Conservation (phyloP, 805 yeast genomes). For the Metschnikowia picachoensis region DNA sequence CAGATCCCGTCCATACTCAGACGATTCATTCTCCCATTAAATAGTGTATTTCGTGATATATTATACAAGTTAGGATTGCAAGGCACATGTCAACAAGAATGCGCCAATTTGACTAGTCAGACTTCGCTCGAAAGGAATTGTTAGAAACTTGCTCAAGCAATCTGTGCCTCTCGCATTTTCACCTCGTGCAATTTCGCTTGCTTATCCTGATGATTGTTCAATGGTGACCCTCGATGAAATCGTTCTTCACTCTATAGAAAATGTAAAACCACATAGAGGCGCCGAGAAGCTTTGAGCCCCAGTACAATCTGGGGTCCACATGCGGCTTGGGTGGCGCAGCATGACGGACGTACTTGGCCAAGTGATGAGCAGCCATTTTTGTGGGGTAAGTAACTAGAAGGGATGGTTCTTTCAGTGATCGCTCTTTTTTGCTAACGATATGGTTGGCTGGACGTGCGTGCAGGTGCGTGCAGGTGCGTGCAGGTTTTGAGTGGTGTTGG, state of each 20-base stretch:
- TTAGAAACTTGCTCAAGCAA: no score
- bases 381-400: background rate
- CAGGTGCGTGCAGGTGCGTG: conserved; percentile 9
- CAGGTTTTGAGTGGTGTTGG: conserved; percentile 2
- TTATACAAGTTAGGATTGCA: conserved; percentile 1
- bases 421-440: conserved; percentile 9
- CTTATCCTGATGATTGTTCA: conserved; percentile 6
- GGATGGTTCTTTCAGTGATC: background rate
- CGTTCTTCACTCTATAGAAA: conserved; percentile 74
- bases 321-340: conserved; percentile 67
- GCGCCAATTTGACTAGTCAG: no score
- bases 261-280: conserved; percentile 91
- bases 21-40: background rate
- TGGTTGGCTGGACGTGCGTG: conserved; percentile 16
- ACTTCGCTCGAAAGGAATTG: no score
- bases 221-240: conserved; percentile 27
- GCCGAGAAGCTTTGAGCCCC: conserved; percentile 66
- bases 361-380: conserved; percentile 42
- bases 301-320: conserved; percentile 52
- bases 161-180: no score
- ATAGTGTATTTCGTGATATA: conserved; percentile 5
- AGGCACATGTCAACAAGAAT: background rate
- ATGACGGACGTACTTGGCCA: conserved; percentile 44
- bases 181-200: background rate
- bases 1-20: no score